These are phyloP conservation scores for Trichoderma brevicompactum DNA, from an alignment of 2,329 filamentous ascomycete species.

Conservation along the genomic window DNA sequence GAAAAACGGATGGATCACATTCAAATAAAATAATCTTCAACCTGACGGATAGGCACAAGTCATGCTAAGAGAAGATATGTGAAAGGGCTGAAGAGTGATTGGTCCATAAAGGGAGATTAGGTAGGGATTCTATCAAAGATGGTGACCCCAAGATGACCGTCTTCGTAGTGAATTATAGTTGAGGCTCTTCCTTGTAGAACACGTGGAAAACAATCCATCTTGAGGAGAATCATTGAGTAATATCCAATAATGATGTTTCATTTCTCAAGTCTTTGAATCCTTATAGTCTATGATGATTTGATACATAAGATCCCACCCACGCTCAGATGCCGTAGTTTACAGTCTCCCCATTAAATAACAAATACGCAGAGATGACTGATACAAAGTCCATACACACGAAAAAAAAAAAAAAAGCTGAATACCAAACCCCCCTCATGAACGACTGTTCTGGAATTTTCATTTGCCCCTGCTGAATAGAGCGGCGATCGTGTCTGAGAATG, in stretches of 20 bases:
- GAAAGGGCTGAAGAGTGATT: too few species aligned
- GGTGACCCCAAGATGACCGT: too few species aligned
- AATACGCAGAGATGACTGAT: conserved; percentile 8
- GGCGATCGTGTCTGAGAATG: conserved; percentile 39
- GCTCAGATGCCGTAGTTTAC: conserved; percentile 25
- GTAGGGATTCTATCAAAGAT: neutral
- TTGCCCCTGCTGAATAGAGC: conserved; percentile 40
- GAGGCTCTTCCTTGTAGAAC: too few species aligned
- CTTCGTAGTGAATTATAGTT: too few species aligned
- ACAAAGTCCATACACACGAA: conserved; percentile 6
- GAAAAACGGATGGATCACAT: too few species aligned
- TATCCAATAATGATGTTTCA: conserved; percentile 5
- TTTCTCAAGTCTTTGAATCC: conserved; percentile 4
- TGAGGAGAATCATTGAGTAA: neutral
- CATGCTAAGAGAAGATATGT: too few species aligned
- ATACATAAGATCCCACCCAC: conserved; percentile 19
- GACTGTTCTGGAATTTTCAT: conserved; percentile 28
- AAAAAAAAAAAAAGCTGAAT: neutral
- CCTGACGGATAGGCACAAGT: too few species aligned
- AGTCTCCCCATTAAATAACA: conserved; percentile 8
- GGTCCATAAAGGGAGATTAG: too few species aligned
- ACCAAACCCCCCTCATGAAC: neutral
- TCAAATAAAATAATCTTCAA: too few species aligned
- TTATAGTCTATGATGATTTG: conserved; percentile 17
- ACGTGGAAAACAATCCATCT: neutral